A percentile compares a stretch with the other conserved stretches of the same genome.
phyloP scores from a whole-genome alignment of 75 land plant genomes.

The Isoetes taiwanensis region DNA sequence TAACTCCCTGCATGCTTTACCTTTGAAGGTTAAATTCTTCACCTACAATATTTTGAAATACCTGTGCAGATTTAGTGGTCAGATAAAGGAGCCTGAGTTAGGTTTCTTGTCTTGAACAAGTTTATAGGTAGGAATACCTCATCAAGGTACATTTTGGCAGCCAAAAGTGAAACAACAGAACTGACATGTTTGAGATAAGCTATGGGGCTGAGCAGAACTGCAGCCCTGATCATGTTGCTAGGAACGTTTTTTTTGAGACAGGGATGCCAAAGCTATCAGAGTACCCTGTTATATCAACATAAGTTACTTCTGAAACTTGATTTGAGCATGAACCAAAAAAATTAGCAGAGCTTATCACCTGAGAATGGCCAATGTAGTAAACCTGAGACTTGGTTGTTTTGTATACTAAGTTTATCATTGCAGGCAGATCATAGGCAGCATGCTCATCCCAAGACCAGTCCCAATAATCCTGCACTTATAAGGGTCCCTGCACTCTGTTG shows the following conservation, averaged over 20 bases:
- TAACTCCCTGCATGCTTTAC: conserved; percentile 13
- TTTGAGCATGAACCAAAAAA: background rate
- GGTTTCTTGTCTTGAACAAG: too few relatives aligned
- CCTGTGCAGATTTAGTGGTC: background rate
- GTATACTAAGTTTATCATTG: conserved; percentile 51
- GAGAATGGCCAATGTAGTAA: conserved; percentile 76
- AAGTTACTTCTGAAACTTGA: background rate
- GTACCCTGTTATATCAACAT: conserved; percentile 47
- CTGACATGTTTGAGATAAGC: conserved; percentile 62
- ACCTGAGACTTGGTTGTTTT: conserved; percentile 46
- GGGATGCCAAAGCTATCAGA: conserved; percentile 70
- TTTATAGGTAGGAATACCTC: background rate
- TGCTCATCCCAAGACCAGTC: conserved; percentile 97
- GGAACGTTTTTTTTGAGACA: conserved; percentile 51
- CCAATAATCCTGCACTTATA: conserved; percentile 65
- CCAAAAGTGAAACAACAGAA: conserved; percentile 26
- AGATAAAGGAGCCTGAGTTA: too few relatives aligned
- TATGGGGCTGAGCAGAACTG: conserved; percentile 83
- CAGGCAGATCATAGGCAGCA: conserved; percentile 61
- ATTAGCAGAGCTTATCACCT: conserved; percentile 27
- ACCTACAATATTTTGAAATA: conserved; percentile 42
- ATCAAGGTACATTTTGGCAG: conserved; percentile 18
- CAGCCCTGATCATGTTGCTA: conserved; percentile 47
- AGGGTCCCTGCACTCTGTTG: too few relatives aligned
- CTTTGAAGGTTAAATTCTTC: conserved; percentile 77